A percentile compares a stretch with the other conserved stretches of the same genome.
These are phyloP conservation scores for Rubroboletus satanas DNA, from an alignment of 768 basidiomycete genomes.

Conservation along the genomic window DNA sequence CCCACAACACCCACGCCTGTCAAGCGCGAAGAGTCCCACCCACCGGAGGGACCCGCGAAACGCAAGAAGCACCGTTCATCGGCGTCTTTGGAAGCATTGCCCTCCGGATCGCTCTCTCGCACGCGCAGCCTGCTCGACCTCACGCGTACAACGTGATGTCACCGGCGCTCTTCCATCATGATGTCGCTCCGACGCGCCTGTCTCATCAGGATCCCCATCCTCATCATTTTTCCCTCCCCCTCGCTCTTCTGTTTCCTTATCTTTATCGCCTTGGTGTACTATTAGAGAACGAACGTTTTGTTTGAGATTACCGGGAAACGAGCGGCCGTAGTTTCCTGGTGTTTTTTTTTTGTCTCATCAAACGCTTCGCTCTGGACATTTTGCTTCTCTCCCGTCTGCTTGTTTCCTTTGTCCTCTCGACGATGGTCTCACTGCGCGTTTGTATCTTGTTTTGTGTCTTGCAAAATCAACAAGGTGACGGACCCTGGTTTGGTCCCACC, in stretches of 20 bases:
- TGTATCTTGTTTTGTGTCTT: background rate
- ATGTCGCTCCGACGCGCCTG: background rate
- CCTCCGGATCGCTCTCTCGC: background rate
- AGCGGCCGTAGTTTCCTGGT: conserved; percentile 3
- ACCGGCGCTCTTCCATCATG: background rate
- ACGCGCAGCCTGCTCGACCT: conserved; percentile 3
- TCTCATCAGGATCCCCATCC: background rate
- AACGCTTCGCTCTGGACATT: background rate
- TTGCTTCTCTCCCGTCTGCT: background rate
- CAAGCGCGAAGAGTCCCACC: background rate
- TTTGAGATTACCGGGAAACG: background rate
- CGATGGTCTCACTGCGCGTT: background rate
- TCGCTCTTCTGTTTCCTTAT: background rate
- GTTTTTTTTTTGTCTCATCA: background rate
- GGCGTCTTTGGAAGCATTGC: background rate
- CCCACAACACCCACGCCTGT: background rate
- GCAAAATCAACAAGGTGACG: background rate
- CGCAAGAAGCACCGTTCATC: conserved; percentile 15
- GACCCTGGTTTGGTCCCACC: background rate
- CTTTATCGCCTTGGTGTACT: background rate
- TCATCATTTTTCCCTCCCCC: too few relatives aligned
- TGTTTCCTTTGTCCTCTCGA: background rate
- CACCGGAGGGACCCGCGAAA: conserved; percentile 1
- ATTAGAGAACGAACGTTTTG: background rate
- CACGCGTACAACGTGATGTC: background rate